Evolutionary conservation across 1,284 basidiomycete species (phyloP).

Genomic region (Cutaneotrichosporon cyanovorans): DNA sequence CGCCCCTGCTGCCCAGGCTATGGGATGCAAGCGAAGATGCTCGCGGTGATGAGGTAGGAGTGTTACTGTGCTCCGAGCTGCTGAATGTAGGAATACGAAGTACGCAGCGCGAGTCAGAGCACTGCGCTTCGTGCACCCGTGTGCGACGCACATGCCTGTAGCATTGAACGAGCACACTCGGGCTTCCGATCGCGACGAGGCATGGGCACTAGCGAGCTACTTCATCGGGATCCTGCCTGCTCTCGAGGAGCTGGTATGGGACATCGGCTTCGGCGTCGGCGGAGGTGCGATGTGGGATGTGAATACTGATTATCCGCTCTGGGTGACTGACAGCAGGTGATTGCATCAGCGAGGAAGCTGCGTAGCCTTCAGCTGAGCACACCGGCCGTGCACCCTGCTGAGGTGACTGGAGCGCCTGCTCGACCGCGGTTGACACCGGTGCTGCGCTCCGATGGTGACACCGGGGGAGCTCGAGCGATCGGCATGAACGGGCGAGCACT

Average conservation of each 20-base stretch:
- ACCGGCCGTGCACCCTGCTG: slow-evolving; percentile 7
- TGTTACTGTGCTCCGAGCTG: neutral
- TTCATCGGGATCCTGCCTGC: slow-evolving; percentile 7
- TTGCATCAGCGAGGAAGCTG: slow-evolving; percentile 2
- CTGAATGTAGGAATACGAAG: neutral
- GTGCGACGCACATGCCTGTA: slow-evolving; percentile 6
- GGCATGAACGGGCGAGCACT: slow-evolving; percentile 12
- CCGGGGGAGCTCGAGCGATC: slow-evolving; percentile 6
- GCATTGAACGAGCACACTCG: slow-evolving; percentile 8
- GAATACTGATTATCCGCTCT: neutral
- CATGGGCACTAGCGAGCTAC: slow-evolving; percentile 9
- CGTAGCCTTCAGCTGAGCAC: slow-evolving; percentile 3
- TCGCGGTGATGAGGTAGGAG: slow-evolving; percentile 6
- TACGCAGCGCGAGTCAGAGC: slow-evolving; percentile 12
- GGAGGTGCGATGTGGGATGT: slow-evolving; percentile 12
- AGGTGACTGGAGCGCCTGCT: neutral
- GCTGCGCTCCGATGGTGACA: slow-evolving; percentile 2
- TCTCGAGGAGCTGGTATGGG: slow-evolving; percentile 12
- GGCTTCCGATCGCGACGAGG: slow-evolving; percentile 8
- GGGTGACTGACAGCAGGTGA: slow-evolving; percentile 6
- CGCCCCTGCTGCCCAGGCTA: slow-evolving; percentile 11
- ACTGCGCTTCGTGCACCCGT: slow-evolving; percentile 13
- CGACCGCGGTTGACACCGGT: slow-evolving; percentile 12
- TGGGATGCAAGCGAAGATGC: slow-evolving; percentile 3
- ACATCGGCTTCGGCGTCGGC: slow-evolving; percentile 15